Base-by-base conservation (phyloP, 163 green algal genomes). In the Scenedesmus sp. region DNA sequence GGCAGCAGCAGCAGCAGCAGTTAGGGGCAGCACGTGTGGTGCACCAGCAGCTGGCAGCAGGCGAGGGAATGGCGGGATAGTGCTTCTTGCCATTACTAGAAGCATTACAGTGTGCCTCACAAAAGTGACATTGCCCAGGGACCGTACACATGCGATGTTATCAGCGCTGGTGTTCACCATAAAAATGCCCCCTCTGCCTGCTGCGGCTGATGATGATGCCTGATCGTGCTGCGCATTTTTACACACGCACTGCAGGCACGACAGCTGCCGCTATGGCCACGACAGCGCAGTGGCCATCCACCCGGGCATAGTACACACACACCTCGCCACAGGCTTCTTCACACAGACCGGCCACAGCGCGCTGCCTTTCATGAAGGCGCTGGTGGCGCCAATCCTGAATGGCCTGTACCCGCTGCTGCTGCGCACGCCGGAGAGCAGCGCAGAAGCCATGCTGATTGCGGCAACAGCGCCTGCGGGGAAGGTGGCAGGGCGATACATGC, bases 271-370 rank as follows among this genome's bases (percentile, higher is more conserved):
- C 26, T 90, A 87, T 16, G 91, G 88, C 59, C 62, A 70, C 26
- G 94, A 97, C 93, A 92, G 76, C 2, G 95, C 92, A 2, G 93
- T 97, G 13, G 91, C 91, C 0, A 87, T 96, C 15, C 95, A 97
- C 88, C 95, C 95, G 0, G 95, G 95, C 73, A 85, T 97, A 46
- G 92, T 96, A 7, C 15, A 94, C 73, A 97, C 95, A 0, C 15
- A 84, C 77, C 87, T 97, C 18, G 94, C 95, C 34, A 94, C 83
- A 16, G 88, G 77, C 73, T 97, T 94, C 91, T 95, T 96, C 92
- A 79, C 86, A 1, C 60, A 84, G 23, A 93, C 90, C 4, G 85
- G 76, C 60, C 18, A 23, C 26, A 62, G 62, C 16, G 90, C 86
- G 9, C 60, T 91, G 90, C 90, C 90, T 1, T 84, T 70, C 26